phyloP scores from a whole-genome alignment of 2,329 filamentous ascomycete species.

The Cryphonectria naterciae region DNA sequence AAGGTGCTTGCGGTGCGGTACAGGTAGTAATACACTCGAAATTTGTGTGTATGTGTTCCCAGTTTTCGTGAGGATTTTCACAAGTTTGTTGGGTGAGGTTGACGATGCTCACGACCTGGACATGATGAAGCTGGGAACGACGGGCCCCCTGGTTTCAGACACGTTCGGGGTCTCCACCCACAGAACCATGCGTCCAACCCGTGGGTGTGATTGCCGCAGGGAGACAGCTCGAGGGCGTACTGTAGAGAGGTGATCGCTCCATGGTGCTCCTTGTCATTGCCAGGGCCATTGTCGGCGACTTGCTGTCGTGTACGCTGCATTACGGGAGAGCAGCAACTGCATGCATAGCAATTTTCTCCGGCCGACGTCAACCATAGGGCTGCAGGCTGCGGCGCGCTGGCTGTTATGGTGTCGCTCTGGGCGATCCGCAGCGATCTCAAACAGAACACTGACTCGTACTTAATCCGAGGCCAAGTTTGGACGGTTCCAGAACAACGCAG shows the following conservation, averaged over 20 bases:
- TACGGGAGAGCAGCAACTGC: background rate
- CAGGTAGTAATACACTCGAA: background rate
- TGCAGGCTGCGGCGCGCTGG: background rate
- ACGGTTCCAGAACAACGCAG: background rate
- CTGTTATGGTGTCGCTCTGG: background rate
- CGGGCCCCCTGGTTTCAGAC: constrained; percentile 7
- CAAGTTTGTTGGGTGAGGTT: background rate
- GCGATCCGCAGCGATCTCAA: background rate
- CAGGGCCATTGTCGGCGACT: background rate
- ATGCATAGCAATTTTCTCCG: background rate
- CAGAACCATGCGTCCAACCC: background rate
- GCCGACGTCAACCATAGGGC: background rate
- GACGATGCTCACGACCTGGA: background rate
- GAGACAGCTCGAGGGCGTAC: background rate
- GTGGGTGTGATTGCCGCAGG: constrained; percentile 1
- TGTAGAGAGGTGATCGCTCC: background rate
- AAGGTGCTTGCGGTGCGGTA: background rate
- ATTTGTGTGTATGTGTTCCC: background rate
- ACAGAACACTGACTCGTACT: background rate
- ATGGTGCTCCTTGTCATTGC: background rate
- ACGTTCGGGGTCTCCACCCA: constrained; percentile 2
- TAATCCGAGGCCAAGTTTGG: background rate
- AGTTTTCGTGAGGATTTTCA: background rate
- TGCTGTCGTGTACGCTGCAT: background rate
- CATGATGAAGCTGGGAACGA: constrained; percentile 6